Conservation (phyloP, 257 asterid species). For the Primulina eburnea region DNA sequence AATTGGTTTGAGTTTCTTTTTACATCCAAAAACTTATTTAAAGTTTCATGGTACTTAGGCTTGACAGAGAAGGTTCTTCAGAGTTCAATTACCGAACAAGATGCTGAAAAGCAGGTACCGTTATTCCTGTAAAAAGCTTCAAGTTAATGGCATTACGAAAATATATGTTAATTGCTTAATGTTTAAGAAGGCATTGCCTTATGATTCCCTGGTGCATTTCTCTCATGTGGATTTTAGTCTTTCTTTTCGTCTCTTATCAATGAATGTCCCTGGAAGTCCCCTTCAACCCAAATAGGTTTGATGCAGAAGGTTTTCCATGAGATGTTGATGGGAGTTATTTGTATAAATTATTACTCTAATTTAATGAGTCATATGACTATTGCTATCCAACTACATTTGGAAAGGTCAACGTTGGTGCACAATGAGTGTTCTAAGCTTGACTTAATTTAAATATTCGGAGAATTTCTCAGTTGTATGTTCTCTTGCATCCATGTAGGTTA, state of each 20-base stretch:
- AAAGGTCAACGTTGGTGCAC: not conserved
- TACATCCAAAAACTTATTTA: slow-evolving; percentile 20
- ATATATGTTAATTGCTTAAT: not conserved
- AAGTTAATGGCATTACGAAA: not conserved
- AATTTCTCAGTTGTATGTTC: not conserved
- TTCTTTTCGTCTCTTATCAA: not conserved
- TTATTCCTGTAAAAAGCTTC: slow-evolving; percentile 17
- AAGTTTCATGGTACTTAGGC: slow-evolving; percentile 44
- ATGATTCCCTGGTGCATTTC: not conserved
- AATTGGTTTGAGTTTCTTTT: slow-evolving; percentile 4
- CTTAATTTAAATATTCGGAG: not conserved
- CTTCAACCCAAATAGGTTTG: not conserved
- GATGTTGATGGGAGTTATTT: slow-evolving; percentile 2
- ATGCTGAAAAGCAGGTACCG: slow-evolving; percentile 88
- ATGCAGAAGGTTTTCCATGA: not conserved
- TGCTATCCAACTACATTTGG: not conserved
- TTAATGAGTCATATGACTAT: too few species aligned
- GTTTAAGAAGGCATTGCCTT: not conserved
- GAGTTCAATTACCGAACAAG: slow-evolving; percentile 68
- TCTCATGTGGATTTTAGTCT: not conserved
- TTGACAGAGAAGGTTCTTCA: slow-evolving; percentile 80
- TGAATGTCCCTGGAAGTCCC: not conserved
- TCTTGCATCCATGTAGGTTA: slow-evolving; percentile 49
- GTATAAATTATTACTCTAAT: too few species aligned
- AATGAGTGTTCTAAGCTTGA: not conserved